Evolutionary conservation across 2,329 filamentous ascomycete genomes (phyloP).

Genomic region (Colletotrichum costaricense): DNA sequence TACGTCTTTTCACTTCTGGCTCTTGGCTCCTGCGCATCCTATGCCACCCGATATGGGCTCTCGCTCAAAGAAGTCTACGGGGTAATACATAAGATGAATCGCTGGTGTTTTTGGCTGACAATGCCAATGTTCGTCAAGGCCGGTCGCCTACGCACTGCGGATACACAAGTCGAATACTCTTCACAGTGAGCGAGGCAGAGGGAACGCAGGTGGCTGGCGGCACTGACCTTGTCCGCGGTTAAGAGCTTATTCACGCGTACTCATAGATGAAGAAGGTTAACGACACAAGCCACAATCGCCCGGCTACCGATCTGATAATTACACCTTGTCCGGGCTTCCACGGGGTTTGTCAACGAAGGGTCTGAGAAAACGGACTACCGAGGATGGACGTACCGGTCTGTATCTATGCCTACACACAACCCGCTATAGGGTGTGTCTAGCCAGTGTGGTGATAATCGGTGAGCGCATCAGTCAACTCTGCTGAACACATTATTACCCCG

Average conservation of each 20-base stretch:
- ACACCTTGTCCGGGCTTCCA: neutral
- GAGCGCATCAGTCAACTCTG: neutral
- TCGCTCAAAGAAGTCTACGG: neutral
- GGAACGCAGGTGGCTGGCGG: neutral
- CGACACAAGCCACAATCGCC: constrained; percentile 9
- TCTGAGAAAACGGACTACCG: neutral
- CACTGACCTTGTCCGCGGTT: neutral
- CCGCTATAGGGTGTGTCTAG: neutral
- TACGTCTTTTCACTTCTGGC: neutral
- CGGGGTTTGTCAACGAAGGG: neutral
- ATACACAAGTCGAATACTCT: neutral
- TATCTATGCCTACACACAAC: neutral
- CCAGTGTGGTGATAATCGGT: neutral
- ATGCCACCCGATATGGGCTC: neutral
- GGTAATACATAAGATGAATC: constrained; percentile 4
- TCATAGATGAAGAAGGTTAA: neutral
- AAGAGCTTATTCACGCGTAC: neutral
- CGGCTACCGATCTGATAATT: neutral
- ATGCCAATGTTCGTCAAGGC: neutral
- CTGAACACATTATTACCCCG: constrained; percentile 3
- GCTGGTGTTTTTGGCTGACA: constrained; percentile 5
- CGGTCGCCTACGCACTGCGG: no score
- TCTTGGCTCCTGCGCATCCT: neutral
- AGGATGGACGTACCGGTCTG: neutral
- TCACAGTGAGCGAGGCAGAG: neutral